A percentile compares a stretch with the other conserved stretches of the same genome.
Conservation (phyloP, 805 yeast species). For the Kodamaea jinghongensis region DNA sequence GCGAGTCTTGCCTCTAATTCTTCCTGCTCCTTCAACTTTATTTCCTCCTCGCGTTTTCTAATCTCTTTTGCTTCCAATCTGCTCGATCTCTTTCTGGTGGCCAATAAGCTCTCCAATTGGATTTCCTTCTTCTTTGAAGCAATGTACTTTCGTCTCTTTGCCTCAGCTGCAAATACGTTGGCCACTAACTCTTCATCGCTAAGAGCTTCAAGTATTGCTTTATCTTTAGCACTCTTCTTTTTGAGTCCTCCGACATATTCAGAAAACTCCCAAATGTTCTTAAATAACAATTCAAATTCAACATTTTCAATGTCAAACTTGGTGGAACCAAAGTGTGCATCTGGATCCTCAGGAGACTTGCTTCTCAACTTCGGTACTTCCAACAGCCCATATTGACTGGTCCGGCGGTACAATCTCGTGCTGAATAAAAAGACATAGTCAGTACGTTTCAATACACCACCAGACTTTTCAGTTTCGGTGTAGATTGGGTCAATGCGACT, state of each 20-base stretch:
- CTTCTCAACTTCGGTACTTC: conserved; percentile 36
- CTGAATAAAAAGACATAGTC: conserved; percentile 43
- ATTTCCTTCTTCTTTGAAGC: conserved; percentile 58
- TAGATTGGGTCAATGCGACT: no score
- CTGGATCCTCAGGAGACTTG: conserved; percentile 33
- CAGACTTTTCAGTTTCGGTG: conserved; percentile 9
- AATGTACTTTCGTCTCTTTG: conserved; percentile 52
- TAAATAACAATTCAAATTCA: conserved; percentile 29
- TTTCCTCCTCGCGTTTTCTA: conserved; percentile 52
- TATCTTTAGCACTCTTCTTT: conserved; percentile 30
- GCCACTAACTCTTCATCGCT: conserved; percentile 18
- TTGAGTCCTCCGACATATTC: conserved; percentile 15
- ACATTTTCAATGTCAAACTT: conserved; percentile 31
- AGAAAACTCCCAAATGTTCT: conserved; percentile 31
- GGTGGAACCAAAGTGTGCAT: conserved; percentile 21
- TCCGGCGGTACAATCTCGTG: conserved; percentile 48
- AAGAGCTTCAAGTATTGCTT: conserved; percentile 19
- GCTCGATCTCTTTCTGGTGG: conserved; percentile 71
- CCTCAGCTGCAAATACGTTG: conserved; percentile 37
- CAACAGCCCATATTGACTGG: conserved; percentile 22
- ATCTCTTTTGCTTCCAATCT: conserved; percentile 65
- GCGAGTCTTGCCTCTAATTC: conserved; percentile 45
- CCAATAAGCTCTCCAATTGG: conserved; percentile 60
- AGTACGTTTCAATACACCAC: conserved; percentile 12
- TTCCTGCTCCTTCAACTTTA: conserved; percentile 43